Base-by-base conservation (phyloP, 352 stramenopile genomes). In the Phytophthora europaea region DNA sequence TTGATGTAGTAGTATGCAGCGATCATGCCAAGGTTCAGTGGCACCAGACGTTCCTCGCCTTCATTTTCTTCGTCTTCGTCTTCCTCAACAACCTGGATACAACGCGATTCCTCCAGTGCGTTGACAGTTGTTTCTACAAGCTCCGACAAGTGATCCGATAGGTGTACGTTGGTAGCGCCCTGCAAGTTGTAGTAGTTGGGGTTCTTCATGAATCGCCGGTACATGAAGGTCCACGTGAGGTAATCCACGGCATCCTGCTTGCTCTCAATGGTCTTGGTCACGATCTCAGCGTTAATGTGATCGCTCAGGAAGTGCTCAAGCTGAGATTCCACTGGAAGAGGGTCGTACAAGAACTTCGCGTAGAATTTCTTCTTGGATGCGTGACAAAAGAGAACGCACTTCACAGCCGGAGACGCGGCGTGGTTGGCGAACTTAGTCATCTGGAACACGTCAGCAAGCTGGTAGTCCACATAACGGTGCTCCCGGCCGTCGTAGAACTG, bases 181-280 rank as follows among this genome's bases (percentile, higher is more conserved):
- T 97, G 89, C 52, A 99, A 81, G 67, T 99, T 98, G 90, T 99
- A 99, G 81, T 99, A 99, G 65, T 99, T 99, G 3, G 98, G 98
- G 83, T 99, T 99, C 81, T 99, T 99, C 59, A 97, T 92, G 34
- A 99, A 80, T 9, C 98, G 94, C 6, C 98, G 93, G 80, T 99
- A 99, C 84, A 99, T 96, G 60, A 99, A 99, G 2, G 98, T 99
- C 98, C 98, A 99, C 45, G 98, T 99, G 26, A 99, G 84, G 78
- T 99, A 99, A 72, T 99, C 98, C 40, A 99, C 97, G 0, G 97
- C 98, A 60, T 99, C 98, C 73, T 99, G 97, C 87, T 99, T 99
- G 76, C 88, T 99, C 72, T 98, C 96, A 59, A 99, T 98, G 9
- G 94, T 99, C 79, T 99, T 98, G 0, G 96, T 99, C 26, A 99